Conservation (phyloP, 2,329 filamentous ascomycete species). For the Ophiosphaerella herpotricha region DNA sequence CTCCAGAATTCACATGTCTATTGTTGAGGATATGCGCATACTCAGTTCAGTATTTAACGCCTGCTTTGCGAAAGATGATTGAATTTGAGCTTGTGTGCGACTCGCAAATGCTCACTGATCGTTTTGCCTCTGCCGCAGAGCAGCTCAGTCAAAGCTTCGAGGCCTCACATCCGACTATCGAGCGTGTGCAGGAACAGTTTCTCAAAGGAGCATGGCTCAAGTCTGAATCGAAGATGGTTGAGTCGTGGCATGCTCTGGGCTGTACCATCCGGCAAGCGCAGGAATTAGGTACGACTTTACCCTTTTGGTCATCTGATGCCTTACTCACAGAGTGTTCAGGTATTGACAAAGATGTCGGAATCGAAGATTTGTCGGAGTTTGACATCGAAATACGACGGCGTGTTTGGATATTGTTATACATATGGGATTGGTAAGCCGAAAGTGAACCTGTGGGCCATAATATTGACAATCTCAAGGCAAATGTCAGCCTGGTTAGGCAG, state of each 20-base stretch:
- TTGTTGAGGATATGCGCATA: conserved; percentile 54
- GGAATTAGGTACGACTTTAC: conserved; percentile 48
- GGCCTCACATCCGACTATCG: conserved; percentile 51
- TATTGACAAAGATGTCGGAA: conserved; percentile 47
- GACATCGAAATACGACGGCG: conserved; percentile 55
- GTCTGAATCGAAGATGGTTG: conserved; percentile 53
- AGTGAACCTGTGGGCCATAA: neutral
- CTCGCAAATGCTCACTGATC: conserved; percentile 46
- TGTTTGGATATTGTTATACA: conserved; percentile 53
- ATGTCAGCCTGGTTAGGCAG: conserved; percentile 52
- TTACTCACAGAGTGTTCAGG: conserved; percentile 20
- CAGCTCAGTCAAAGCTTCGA: conserved; percentile 50
- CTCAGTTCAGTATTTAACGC: conserved; percentile 50
- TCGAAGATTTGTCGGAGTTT: conserved; percentile 49
- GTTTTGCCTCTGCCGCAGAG: conserved; percentile 51
- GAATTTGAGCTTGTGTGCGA: conserved; percentile 52
- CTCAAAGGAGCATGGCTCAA: conserved; percentile 55
- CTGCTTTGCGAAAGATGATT: conserved; percentile 46
- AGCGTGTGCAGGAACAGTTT: conserved; percentile 57
- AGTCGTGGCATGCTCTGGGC: conserved; percentile 55
- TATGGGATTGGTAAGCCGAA: conserved; percentile 54
- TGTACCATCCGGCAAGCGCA: conserved; percentile 54
- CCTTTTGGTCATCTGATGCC: neutral
- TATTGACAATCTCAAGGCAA: conserved; percentile 29
- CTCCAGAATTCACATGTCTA: conserved; percentile 54